These are phyloP conservation scores for Eucalyptus marginata DNA, from an alignment of 345 rosid species.

Conservation along the genomic window DNA sequence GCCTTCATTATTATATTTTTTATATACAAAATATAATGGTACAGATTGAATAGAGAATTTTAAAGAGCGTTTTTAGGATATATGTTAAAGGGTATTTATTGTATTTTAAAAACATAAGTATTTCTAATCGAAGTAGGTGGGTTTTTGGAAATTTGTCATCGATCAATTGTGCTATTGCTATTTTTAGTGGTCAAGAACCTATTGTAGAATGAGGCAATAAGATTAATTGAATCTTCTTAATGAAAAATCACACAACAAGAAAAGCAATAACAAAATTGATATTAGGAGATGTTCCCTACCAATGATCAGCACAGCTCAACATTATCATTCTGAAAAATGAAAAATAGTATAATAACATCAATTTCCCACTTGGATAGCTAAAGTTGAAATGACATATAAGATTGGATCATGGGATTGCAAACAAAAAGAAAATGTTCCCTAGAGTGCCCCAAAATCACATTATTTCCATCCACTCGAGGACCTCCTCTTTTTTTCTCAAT, in stretches of 20 bases:
- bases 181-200: not conserved
- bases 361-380: not conserved
- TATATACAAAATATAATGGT: not conserved
- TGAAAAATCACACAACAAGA: not conserved
- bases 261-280: not conserved
- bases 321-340: not conserved
- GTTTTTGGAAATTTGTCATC: not conserved
- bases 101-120: not conserved
- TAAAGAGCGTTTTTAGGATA: not conserved
- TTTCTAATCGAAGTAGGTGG: not conserved
- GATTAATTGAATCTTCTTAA: not conserved
- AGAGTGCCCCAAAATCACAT: not conserved
- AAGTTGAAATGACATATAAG: not conserved
- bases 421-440: not conserved
- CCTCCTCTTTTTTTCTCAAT: not conserved
- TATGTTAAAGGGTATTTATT: too few species aligned
- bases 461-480: not conserved
- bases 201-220: not conserved
- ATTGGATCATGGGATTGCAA: not conserved
- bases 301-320: not conserved
- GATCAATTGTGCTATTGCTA: not conserved
- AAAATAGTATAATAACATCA: not conserved
- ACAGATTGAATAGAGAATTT: not conserved
- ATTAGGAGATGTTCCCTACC: not conserved
- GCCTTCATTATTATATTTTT: not conserved